Evolutionary conservation across 176 grass and related monocot species (phyloP), one percentile per base, ranked within the genome.

Genomic region (Chrysopogon serrulatus): DNA sequence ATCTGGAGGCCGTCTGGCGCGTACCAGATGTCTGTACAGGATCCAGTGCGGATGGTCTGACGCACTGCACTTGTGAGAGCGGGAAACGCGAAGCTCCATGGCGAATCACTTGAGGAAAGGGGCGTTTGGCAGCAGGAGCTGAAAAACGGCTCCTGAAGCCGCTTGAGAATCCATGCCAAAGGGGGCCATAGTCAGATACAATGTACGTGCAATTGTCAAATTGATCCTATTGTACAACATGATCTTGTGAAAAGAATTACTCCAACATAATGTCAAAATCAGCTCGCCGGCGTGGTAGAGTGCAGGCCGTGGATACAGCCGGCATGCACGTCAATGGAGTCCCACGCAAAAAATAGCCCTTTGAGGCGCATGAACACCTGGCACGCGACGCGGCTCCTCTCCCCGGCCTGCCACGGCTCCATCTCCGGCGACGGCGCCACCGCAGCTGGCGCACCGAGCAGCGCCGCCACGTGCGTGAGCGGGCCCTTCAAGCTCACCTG

Each of bases 351-450:
- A 36, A 44, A 82, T 51, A 82, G 80, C 6, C 49, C 68, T 2
- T 24, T 72, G 17, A 59, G 71, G 26, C 87, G 32, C 88, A 83
- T 19, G 84, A 90, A 71, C 77, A 83, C 66, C 84, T 89, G 1
- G 82, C 85, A 43, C 45, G 91, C 49, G 26, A 79, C 65, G 76
- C 88, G 85, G 43, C 85, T 91, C 74, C 88, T 88, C 74, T 88
- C 75, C 8, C 67, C 88, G 17, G 78, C 79, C 6, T 88, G 70
- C 68, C 82, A 71, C 8, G 70, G 78, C 73, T 48, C 31, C 45
- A 6, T 11, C 23, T 2, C 53, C 19, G 54, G 68, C 17, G 56
- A 70, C 16, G 71, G 86, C 1, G 86, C n/a, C n/a, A n/a, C n/a
- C n/a, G n/a, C n/a, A n/a, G n/a, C 82, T 4, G 79, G 81, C 79